These are phyloP conservation scores for Calendula officinalis DNA, from an alignment of 129 eudicot genomes.

Conservation along the genomic window DNA sequence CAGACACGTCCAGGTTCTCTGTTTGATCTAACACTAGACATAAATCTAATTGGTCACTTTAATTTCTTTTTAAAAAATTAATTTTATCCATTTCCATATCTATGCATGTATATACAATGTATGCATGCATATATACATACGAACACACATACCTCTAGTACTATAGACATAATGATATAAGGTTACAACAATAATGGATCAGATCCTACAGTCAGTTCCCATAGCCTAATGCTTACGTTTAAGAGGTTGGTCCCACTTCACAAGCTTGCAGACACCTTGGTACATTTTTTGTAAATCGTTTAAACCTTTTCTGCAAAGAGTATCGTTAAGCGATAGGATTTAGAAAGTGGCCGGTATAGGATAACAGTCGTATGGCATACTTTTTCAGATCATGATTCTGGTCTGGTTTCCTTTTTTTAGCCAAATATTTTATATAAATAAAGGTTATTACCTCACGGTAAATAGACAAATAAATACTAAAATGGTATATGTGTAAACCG, in stretches of 20 bases:
- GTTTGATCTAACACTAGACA: constrained; percentile 21
- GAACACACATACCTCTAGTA: not conserved
- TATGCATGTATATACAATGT: not conserved
- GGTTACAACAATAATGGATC: constrained; percentile 37
- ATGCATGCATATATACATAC: not conserved
- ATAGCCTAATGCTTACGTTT: constrained; percentile 37
- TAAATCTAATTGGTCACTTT: constrained; percentile 15
- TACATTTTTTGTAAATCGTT: not conserved
- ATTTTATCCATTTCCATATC: constrained; percentile 7
- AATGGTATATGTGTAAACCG: too few species aligned
- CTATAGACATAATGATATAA: not conserved
- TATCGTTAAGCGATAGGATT: constrained; percentile 12
- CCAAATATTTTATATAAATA: too few species aligned
- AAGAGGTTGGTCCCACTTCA: constrained; percentile 37
- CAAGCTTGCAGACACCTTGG: constrained; percentile 12
- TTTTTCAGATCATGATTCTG: too few species aligned
- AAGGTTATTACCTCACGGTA: too few species aligned
- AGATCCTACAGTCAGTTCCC: constrained; percentile 55
- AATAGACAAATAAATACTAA: too few species aligned
- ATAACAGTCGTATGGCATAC: too few species aligned
- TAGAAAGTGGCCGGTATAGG: not conserved
- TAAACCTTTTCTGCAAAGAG: not conserved
- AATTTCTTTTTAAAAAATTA: not conserved
- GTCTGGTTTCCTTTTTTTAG: too few species aligned
- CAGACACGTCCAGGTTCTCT: constrained; percentile 31